phyloP scores from a whole-genome alignment of 805 yeast genomes.

The Yarrowia keelungensis region DNA sequence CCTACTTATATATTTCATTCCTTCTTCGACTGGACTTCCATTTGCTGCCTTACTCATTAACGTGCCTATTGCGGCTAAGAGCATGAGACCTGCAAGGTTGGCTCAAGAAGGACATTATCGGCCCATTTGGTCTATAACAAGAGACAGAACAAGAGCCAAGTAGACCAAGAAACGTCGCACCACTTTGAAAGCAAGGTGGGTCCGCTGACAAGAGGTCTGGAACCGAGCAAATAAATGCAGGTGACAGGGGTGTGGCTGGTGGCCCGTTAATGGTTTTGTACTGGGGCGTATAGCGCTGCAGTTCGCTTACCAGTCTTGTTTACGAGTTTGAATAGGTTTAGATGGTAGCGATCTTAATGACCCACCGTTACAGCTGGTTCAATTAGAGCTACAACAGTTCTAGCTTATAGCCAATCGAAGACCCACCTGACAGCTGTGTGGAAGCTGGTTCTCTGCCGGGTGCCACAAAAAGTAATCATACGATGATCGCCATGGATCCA shows the following conservation, averaged over 20 bases:
- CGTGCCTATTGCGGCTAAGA: conserved; percentile 10
- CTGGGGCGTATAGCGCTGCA: background rate
- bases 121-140: conserved; percentile 19
- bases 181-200: conserved; percentile 11
- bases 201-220: background rate
- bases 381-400: too few relatives aligned
- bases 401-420: too few relatives aligned
- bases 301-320: too few relatives aligned
- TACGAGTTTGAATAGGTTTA: too few relatives aligned
- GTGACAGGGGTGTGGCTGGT: conserved; percentile 28
- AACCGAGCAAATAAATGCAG: background rate
- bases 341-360: too few relatives aligned
- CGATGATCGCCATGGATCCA: background rate
- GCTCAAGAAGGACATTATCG: conserved; percentile 21
- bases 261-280: background rate
- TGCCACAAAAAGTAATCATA: conserved; percentile 3
- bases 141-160: background rate
- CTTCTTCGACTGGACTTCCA: background rate
- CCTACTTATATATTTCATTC: background rate
- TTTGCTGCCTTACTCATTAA: conserved; percentile 23
- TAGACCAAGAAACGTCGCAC: background rate
- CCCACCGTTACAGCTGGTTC: too few relatives aligned
- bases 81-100: conserved; percentile 7
- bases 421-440: too few relatives aligned
- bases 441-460: too few relatives aligned